Base-by-base conservation (phyloP, 768 basidiomycete species). In the Amanita rimosa region DNA sequence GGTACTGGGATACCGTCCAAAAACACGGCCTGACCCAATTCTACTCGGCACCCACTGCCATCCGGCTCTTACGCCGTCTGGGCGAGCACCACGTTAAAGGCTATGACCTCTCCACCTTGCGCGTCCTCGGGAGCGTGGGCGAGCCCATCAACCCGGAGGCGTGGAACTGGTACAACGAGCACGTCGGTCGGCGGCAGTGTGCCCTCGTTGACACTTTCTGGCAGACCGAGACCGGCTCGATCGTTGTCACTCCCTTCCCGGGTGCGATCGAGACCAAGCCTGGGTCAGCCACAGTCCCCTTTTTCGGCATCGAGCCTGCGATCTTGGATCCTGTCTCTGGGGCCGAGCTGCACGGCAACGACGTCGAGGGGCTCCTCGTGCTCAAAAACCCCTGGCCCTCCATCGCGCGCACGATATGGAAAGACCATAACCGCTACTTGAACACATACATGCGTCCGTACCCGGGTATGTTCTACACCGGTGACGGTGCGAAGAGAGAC, bases 101-200 rank as follows among this genome's bases (percentile, higher is more conserved):
- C 8, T 75, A 91, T 66, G 91, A 96, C 62, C 75, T 99, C 42
- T 79, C 74, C 58, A 76, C 75, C 13, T 66, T 99, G 50, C 81
- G 96, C 50, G 85, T 96, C 6, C 70, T 99, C 34, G 95, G 96
- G 19, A 83, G 75, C 51, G 96, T 98, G 39, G 96, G 95, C 48
- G 96, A 99, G 68, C 96, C 96, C 1, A 98, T 99, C 72, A 97
- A 97, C 66, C 93, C 94, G 22, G 95, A 97, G 64, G 95, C 95
- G 9, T 97, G 96, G 95, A 79, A 94, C 58, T 98, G 95, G 95
- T 96, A 94, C 68, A 92, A 95, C 64, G 92, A 96, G 60, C 79
- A 91, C 60, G 93, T 96, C 47, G 96, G 95, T 8, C 76, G 78
- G 59, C 73, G 66, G 55, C 76, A 97, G 64, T 94, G 90, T 61